Evolutionary conservation across 1,284 basidiomycete genomes (phyloP).

Genomic region (Naganishia cerealis): DNA sequence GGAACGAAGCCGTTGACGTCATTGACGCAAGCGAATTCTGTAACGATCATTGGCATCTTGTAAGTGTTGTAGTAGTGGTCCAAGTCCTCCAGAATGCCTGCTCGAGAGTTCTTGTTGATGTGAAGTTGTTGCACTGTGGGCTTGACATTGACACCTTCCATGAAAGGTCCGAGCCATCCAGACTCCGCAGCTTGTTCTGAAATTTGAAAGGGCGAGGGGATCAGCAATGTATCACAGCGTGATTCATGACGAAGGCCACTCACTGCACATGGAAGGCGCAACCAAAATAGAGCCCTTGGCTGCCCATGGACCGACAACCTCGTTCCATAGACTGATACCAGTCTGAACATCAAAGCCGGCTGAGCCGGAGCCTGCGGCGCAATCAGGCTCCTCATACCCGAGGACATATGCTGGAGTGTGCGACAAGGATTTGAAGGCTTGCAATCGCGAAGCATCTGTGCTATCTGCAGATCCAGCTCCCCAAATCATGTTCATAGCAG

Average conservation of each 20-base stretch:
- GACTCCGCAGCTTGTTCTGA: slow-evolving; percentile 47
- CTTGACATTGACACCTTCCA: slow-evolving; percentile 33
- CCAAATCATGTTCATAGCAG: slow-evolving; percentile 52
- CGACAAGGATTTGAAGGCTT: slow-evolving; percentile 46
- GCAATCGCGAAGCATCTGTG: slow-evolving; percentile 45
- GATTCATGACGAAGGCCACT: slow-evolving; percentile 5
- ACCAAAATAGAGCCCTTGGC: slow-evolving; percentile 45
- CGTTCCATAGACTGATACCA: slow-evolving; percentile 47
- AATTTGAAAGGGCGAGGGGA: neutral
- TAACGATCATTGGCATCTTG: slow-evolving; percentile 50
- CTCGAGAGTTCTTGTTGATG: slow-evolving; percentile 53
- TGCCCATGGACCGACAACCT: slow-evolving; percentile 45
- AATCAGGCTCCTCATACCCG: slow-evolving; percentile 55
- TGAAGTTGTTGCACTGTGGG: slow-evolving; percentile 51
- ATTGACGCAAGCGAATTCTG: slow-evolving; percentile 53
- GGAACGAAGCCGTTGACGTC: slow-evolving; percentile 46
- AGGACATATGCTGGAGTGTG: slow-evolving; percentile 46
- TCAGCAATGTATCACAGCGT: neutral
- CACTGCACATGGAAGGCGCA: slow-evolving; percentile 51
- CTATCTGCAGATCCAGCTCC: slow-evolving; percentile 45
- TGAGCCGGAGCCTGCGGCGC: slow-evolving; percentile 38
- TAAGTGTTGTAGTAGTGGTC: slow-evolving; percentile 52
- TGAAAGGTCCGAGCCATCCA: slow-evolving; percentile 46
- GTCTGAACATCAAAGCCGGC: slow-evolving; percentile 41
- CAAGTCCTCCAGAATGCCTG: slow-evolving; percentile 44